These are phyloP conservation scores for Botryotinia narcissicola DNA, from an alignment of 2,329 filamentous ascomycete genomes.

Conservation along the genomic window DNA sequence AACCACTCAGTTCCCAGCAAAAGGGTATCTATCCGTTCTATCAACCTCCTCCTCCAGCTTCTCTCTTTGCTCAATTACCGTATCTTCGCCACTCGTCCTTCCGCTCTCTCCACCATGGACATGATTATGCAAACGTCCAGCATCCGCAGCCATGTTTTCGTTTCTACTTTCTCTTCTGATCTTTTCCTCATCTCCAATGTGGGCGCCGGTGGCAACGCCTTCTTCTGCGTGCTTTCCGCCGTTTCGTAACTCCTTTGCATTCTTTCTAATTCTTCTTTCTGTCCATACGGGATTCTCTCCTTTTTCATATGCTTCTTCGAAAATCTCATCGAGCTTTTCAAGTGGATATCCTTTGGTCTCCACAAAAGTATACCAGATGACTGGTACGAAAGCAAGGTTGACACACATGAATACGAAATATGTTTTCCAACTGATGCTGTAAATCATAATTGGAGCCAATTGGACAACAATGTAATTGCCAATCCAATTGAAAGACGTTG, in stretches of 20 bases:
- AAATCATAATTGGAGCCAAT: slow-evolving; percentile 45
- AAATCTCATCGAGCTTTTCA: slow-evolving; percentile 16
- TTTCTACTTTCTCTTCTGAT: slow-evolving; percentile 1
- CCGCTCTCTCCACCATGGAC: not conserved
- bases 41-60: slow-evolving; percentile 3
- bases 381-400: slow-evolving; percentile 15
- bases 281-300: slow-evolving; percentile 19
- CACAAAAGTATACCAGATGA: slow-evolving; percentile 17
- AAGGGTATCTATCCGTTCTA: slow-evolving; percentile 10
- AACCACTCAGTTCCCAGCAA: not conserved
- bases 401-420: slow-evolving; percentile 37
- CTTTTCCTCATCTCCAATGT: not conserved
- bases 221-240: slow-evolving; percentile 3
- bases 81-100: slow-evolving; percentile 6
- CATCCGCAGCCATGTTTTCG: not conserved
- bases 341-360: slow-evolving; percentile 19
- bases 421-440: slow-evolving; percentile 31
- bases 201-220: not conserved
- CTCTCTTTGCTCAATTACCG: not conserved
- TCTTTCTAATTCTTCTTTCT: slow-evolving; percentile 15
- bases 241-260: not conserved
- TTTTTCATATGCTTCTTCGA: slow-evolving; percentile 19
- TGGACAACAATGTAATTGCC: slow-evolving; percentile 64
- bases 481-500: slow-evolving; percentile 44
- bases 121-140: slow-evolving; percentile 3